Base-by-base conservation (phyloP, 345 rosid species). In the Citrus trifoliata region DNA sequence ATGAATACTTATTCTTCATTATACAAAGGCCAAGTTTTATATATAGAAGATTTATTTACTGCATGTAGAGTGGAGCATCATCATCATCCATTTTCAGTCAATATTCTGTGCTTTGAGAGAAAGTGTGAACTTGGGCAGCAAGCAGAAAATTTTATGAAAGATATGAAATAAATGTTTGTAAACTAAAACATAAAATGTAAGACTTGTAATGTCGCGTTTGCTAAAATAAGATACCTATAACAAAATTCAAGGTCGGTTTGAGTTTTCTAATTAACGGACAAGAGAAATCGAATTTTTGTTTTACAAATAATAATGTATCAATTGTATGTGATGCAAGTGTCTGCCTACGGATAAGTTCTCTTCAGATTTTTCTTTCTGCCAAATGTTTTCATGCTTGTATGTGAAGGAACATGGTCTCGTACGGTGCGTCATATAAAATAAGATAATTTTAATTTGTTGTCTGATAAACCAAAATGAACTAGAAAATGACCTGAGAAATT, bases 381-480 rank as follows among this genome's bases (percentile, higher is more conserved):
- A 42, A 27, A 13, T 53, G 13, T 48, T 16, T 55, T 53, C 10
- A 32, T 30, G 75, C 16, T 21, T 71, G 55, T 27, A 24, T 7
- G 37, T 48, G 73, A 67, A 67, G 53, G 37, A 48, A 30, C 28
- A 55, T 30, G 75, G 63, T 19, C 48, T 1, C 40, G 3, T 19
- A n/a, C 7, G 64, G 65, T 71, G 48, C 33, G 75, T 46, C 7
- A 27, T n/a, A 25, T 12, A 18, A 72, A 24, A 32, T 16, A n/a
- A 72, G 27, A 58, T 51, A 35, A 33, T 33, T 42, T 42, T 42
- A 12, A 42, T 21, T 13, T 35, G 32, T 12, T 22, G 1, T 72
- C 76, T 56, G 32, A 73, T 33, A 59, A 73, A 25, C 65, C 76
- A 35, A 73, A 73, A 72, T 61, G 32, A 73, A 56, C 65, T 46